A percentile compares a stretch with the other conserved stretches of the same genome.
Evolutionary conservation across 352 stramenopile species (phyloP).

Genomic region (Phytophthora fragariae): DNA sequence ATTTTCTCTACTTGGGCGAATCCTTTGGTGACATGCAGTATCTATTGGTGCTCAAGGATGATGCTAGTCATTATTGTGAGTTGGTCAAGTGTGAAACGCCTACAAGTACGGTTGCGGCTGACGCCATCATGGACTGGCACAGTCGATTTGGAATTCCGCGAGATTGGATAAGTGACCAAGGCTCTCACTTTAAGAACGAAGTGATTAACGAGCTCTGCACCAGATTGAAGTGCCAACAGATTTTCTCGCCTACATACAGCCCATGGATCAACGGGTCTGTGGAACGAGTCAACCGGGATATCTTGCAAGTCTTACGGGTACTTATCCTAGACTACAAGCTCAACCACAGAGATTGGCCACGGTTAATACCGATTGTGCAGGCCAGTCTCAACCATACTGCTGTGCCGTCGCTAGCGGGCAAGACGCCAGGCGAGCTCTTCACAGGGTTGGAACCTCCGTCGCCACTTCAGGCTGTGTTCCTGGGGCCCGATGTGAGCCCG

Average conservation of each 20-base stretch:
- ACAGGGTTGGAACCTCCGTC: not conserved
- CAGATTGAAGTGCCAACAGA: conserved; percentile 32
- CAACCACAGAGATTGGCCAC: conserved; percentile 1
- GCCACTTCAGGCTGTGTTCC: conserved; percentile 14
- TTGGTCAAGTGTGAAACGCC: conserved; percentile 35
- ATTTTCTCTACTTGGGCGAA: conserved; percentile 42
- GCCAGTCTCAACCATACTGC: not conserved
- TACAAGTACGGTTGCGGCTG: conserved; percentile 28
- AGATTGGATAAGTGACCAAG: conserved; percentile 43
- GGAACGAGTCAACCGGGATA: conserved; percentile 38
- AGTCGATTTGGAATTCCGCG: conserved; percentile 37
- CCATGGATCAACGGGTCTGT: conserved; percentile 46
- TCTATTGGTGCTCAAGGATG: conserved; percentile 33
- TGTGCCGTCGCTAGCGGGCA: not conserved
- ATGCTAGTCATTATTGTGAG: conserved; percentile 40
- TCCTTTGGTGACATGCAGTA: conserved; percentile 19
- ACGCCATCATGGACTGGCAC: conserved; percentile 39
- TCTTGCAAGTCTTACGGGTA: conserved; percentile 41
- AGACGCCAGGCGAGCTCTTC: not conserved
- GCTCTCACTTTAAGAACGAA: conserved; percentile 44
- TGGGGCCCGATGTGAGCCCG: not conserved
- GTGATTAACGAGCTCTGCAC: conserved; percentile 31
- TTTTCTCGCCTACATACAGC: conserved; percentile 39
- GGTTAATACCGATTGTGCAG: not conserved
- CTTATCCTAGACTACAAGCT: conserved; percentile 42